These are phyloP conservation scores for Kluyveromyces marxianus DNA, from an alignment of 1,139 yeast species.

Conservation along the genomic window DNA sequence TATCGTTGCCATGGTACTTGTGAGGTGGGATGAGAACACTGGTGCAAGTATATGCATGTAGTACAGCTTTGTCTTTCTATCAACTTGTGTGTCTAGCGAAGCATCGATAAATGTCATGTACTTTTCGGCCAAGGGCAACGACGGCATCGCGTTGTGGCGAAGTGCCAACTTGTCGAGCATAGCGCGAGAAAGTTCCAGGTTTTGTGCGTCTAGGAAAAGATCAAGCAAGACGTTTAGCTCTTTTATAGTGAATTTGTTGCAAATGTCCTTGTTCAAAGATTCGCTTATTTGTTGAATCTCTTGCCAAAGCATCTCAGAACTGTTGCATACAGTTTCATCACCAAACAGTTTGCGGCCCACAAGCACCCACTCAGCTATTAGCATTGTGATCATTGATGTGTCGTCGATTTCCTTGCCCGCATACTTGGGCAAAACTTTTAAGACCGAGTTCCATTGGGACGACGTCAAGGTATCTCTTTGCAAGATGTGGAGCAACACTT, in stretches of 20 bases:
- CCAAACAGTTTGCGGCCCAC: background rate
- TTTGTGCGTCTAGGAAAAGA: background rate
- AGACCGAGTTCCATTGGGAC: background rate
- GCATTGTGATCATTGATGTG: background rate
- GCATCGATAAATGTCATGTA: slow-evolving; percentile 12
- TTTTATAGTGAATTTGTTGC: background rate
- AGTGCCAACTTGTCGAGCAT: background rate
- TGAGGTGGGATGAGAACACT: slow-evolving; percentile 12
- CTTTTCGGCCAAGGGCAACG: slow-evolving; percentile 6
- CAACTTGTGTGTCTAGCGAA: background rate
- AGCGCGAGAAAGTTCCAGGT: background rate
- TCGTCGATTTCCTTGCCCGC: slow-evolving; percentile 3
- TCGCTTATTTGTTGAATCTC: background rate
- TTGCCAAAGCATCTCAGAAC: background rate
- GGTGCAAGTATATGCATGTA: slow-evolving; percentile 17
- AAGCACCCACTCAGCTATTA: background rate
- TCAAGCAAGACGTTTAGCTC: background rate
- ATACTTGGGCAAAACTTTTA: background rate
- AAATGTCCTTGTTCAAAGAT: background rate
- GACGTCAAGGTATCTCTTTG: slow-evolving; percentile 1
- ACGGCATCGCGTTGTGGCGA: background rate
- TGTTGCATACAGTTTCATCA: background rate
- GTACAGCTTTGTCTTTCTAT: slow-evolving; percentile 11
- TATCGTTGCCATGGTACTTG: slow-evolving; percentile 11
- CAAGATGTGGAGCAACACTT: slow-evolving; percentile 12